Conservation (phyloP, 2,329 filamentous ascomycete genomes). For the Aspergillus candidus region DNA sequence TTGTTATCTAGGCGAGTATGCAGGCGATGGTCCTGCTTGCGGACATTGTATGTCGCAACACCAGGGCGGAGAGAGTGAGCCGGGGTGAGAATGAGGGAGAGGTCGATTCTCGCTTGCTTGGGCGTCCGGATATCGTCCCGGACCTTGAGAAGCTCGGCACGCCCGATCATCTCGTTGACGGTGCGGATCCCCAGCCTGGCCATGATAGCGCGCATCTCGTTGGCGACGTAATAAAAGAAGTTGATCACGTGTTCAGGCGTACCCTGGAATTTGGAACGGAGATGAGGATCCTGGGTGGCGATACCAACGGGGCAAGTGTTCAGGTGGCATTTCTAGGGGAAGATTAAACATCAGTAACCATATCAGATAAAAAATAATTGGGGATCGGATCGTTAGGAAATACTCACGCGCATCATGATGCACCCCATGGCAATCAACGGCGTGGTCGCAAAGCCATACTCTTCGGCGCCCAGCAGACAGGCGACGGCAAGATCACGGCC, state of each 20-base stretch:
- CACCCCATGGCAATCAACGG: conserved; percentile 96
- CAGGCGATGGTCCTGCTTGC: conserved; percentile 93
- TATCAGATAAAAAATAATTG: not conserved
- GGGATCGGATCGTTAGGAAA: not conserved
- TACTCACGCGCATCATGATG: conserved; percentile 68
- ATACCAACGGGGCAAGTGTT: conserved; percentile 92
- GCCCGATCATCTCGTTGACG: conserved; percentile 96
- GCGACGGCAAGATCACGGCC: conserved; percentile 92
- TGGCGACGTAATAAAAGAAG: conserved; percentile 97
- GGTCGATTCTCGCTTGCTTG: conserved; percentile 89
- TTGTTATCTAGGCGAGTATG: conserved; percentile 95
- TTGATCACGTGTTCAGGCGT: conserved; percentile 96
- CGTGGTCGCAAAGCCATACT: conserved; percentile 94
- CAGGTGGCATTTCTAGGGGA: conserved; percentile 28
- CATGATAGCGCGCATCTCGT: conserved; percentile 95
- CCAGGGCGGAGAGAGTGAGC: conserved; percentile 93
- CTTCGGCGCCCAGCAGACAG: conserved; percentile 92
- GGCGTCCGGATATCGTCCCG: conserved; percentile 79
- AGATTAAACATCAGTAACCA: conserved; percentile 9
- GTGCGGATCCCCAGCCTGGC: conserved; percentile 89
- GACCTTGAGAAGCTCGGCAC: conserved; percentile 77
- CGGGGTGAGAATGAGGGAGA: conserved; percentile 86
- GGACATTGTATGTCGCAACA: conserved; percentile 93
- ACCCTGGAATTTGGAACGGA: conserved; percentile 88
- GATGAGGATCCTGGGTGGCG: conserved; percentile 88